Conservation (phyloP, 2,329 filamentous ascomycete species). For the Pseudocercospora pini-densiflorae region DNA sequence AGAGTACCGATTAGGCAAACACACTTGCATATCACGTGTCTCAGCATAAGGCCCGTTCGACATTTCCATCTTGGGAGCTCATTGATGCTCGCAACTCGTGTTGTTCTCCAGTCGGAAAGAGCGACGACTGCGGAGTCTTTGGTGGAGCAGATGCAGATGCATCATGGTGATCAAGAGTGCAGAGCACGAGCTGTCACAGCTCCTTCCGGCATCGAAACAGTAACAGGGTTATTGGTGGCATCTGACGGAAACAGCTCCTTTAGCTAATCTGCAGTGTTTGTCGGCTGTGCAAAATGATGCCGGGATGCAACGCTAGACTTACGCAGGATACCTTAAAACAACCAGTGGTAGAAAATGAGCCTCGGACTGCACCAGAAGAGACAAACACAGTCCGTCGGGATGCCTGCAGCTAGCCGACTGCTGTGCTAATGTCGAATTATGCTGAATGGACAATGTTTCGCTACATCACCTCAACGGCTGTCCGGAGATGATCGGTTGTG, state of each 20-base stretch:
- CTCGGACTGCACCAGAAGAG: not conserved
- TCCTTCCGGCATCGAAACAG: not conserved
- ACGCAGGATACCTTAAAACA: not conserved
- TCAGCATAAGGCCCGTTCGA: not conserved
- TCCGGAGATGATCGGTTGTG: conserved; percentile 12
- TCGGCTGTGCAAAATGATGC: conserved; percentile 3
- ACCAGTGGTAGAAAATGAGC: not conserved
- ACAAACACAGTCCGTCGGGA: not conserved
- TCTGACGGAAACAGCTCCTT: conserved; percentile 4
- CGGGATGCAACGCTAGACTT: not conserved
- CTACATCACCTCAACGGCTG: not conserved
- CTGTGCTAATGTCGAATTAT: not conserved
- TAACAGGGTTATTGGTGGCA: conserved; percentile 8
- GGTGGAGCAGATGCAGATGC: conserved; percentile 3
- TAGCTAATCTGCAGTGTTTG: not conserved
- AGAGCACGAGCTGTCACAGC: conserved; percentile 11
- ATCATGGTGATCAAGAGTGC: not conserved
- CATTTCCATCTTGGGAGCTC: not conserved
- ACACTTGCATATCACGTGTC: conserved; percentile 8
- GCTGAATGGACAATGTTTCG: not conserved
- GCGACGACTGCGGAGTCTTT: not conserved
- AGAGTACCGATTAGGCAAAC: not conserved
- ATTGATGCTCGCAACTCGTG: not conserved
- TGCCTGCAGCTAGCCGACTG: conserved; percentile 9
- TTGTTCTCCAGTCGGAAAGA: not conserved